phyloP scores from a whole-genome alignment of 768 basidiomycete genomes.

The Sistotremastrum suecicum region DNA sequence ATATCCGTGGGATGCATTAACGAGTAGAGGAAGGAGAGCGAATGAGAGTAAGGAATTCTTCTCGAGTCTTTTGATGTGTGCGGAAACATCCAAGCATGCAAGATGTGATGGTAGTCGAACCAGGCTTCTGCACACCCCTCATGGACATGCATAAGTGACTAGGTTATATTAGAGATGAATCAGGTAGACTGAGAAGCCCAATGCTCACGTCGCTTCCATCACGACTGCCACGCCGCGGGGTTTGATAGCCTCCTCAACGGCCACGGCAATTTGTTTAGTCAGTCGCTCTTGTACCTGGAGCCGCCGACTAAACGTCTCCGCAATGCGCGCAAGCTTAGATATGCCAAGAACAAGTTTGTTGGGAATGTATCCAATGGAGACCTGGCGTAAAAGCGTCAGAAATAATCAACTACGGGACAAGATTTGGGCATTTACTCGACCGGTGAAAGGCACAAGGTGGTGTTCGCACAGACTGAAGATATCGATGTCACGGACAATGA shows the following conservation, averaged over 20 bases:
- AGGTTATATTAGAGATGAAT: slow-evolving; percentile 3
- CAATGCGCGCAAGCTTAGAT: slow-evolving; percentile 92
- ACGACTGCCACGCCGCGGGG: slow-evolving; percentile 97
- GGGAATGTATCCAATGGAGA: slow-evolving; percentile 96
- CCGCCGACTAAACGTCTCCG: slow-evolving; percentile 91
- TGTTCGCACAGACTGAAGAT: slow-evolving; percentile 97
- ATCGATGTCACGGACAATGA: slow-evolving; percentile 93
- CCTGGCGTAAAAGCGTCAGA: slow-evolving; percentile 27
- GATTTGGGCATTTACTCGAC: slow-evolving; percentile 53
- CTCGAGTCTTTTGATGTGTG: slow-evolving; percentile 95
- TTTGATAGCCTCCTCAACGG: slow-evolving; percentile 96
- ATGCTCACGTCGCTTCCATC: slow-evolving; percentile 89
- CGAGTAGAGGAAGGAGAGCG: too few species aligned
- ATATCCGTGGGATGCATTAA: too few species aligned
- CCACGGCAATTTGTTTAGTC: slow-evolving; percentile 93
- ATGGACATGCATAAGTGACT: slow-evolving; percentile 99
- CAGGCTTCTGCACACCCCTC: slow-evolving; percentile 99
- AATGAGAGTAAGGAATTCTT: slow-evolving; percentile 87
- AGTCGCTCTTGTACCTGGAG: slow-evolving; percentile 96
- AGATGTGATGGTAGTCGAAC: slow-evolving; percentile 86
- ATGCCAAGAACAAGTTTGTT: slow-evolving; percentile 88
- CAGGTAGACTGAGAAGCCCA: slow-evolving; percentile 4
- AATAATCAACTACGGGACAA: not conserved
- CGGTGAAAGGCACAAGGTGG: slow-evolving; percentile 94
- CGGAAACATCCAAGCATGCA: slow-evolving; percentile 99